Evolutionary conservation across 352 stramenopile species (phyloP).

Genomic region (Phytophthora megakarya): DNA sequence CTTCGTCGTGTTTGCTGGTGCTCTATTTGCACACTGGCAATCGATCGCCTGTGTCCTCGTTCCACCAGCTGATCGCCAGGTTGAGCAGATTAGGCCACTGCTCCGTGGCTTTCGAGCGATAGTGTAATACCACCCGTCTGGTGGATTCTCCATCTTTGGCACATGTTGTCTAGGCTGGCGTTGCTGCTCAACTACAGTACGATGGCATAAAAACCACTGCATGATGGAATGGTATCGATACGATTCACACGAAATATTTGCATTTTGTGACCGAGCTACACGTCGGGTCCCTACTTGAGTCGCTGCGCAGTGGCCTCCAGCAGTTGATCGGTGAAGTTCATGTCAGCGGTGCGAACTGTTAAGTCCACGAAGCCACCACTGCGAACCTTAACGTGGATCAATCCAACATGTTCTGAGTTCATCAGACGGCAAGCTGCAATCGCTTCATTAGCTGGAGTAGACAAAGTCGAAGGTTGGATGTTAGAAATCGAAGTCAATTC

Average conservation of each 20-base stretch:
- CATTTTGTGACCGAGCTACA: conserved; percentile 18
- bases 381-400: conserved; percentile 89
- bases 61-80: background rate
- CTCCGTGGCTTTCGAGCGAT: background rate
- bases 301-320: conserved; percentile 62
- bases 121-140: conserved; percentile 16
- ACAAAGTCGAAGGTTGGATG: background rate
- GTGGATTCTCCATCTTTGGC: conserved; percentile 23
- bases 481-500: conserved; percentile 22
- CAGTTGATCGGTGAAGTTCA: conserved; percentile 81
- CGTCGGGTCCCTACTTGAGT: conserved; percentile 57
- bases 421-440: conserved; percentile 79
- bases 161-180: conserved; percentile 7
- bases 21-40: background rate
- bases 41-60: background rate
- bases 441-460: conserved; percentile 77
- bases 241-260: conserved; percentile 32
- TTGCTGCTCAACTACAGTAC: conserved; percentile 5
- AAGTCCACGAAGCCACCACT: conserved; percentile 83
- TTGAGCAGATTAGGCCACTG: conserved; percentile 15
- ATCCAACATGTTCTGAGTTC: conserved; percentile 82
- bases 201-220: background rate
- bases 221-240: too few species aligned
- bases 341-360: conserved; percentile 85
- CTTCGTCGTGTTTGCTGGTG: background rate